Conservation (phyloP, 768 basidiomycete genomes). For the Boletellus ananiceps region DNA sequence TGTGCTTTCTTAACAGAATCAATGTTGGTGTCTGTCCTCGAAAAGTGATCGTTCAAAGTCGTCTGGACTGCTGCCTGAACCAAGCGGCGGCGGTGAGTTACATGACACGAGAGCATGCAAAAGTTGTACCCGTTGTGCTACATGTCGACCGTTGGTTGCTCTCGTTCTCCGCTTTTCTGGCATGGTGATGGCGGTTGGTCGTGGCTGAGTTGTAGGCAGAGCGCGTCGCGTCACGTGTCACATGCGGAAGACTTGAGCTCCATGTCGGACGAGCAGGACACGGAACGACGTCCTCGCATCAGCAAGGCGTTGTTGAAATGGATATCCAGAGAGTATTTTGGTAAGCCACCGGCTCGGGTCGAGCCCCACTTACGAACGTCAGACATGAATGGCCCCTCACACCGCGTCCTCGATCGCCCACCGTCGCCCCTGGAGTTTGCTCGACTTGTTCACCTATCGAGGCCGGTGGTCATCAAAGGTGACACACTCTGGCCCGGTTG, state of each 20-base stretch:
- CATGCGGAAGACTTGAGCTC: neutral
- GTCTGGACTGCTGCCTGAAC: slow-evolving; percentile 21
- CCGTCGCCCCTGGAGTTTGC: slow-evolving; percentile 70
- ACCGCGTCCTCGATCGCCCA: slow-evolving; percentile 46
- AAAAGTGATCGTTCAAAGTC: slow-evolving; percentile 27
- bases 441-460: slow-evolving; percentile 58
- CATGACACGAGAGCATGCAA: neutral
- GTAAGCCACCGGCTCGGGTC: slow-evolving; percentile 9
- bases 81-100: slow-evolving; percentile 5
- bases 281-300: slow-evolving; percentile 4
- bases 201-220: neutral
- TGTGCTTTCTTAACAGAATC: neutral
- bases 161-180: slow-evolving; percentile 23
- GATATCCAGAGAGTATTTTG: slow-evolving; percentile 38
- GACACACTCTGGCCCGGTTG: neutral
- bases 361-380: neutral
- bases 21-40: slow-evolving; percentile 5
- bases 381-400: slow-evolving; percentile 59
- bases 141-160: slow-evolving; percentile 7
- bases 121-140: slow-evolving; percentile 18
- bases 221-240: slow-evolving; percentile 25
- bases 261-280: slow-evolving; percentile 12
- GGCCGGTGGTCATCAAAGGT: slow-evolving; percentile 77
- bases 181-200: slow-evolving; percentile 13
- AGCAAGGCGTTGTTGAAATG: slow-evolving; percentile 25